Evolutionary conservation across 2,329 filamentous ascomycete species (phyloP).

Genomic region (Pseudogymnoascus sp.): DNA sequence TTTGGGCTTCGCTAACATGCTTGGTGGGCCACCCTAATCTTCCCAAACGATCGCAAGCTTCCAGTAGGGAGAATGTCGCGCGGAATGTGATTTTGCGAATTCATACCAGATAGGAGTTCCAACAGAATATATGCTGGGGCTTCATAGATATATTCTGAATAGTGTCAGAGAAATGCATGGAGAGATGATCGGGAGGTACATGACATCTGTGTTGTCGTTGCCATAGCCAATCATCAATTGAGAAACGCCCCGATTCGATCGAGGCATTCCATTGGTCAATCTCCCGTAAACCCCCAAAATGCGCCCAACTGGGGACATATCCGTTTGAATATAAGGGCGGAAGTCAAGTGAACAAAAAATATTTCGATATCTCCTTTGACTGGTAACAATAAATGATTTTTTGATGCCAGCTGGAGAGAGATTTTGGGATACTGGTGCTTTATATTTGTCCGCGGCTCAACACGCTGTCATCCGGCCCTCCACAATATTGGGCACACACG

Average conservation of each 20-base stretch:
- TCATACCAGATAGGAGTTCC: neutral
- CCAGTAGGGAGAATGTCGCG: neutral
- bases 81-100: neutral
- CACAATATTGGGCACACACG: slow-evolving; percentile 2
- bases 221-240: neutral
- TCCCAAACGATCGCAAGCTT: neutral
- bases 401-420: neutral
- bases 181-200: slow-evolving; percentile 1
- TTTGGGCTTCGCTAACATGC: slow-evolving; percentile 2
- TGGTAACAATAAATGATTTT: neutral
- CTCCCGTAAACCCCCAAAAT: neutral
- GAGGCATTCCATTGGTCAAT: slow-evolving; percentile 1
- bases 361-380: neutral
- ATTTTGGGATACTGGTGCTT: neutral
- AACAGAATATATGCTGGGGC: neutral
- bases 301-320: neutral
- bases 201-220: slow-evolving; percentile 1
- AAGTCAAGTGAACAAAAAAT: neutral
- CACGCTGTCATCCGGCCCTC: neutral
- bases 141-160: slow-evolving; percentile 2
- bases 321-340: neutral
- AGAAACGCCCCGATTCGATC: neutral
- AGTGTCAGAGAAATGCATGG: neutral
- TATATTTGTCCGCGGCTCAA: neutral
- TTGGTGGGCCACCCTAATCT: neutral